Evolutionary conservation across 345 rosid genomes (phyloP), one percentile per base, ranked within the genome.

Genomic region (Sisymbrium altissimum): DNA sequence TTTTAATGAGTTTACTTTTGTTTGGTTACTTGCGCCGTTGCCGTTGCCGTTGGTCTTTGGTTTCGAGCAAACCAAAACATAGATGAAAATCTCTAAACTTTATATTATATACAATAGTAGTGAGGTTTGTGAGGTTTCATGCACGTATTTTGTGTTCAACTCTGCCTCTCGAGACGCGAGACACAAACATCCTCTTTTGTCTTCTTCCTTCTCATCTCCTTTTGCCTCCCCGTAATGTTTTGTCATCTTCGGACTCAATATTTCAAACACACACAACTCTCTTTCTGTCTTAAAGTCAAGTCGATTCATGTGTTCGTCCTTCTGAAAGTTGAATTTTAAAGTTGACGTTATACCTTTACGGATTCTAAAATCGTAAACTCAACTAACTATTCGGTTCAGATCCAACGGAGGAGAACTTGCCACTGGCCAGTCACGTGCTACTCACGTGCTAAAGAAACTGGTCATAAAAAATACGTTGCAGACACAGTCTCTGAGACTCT

Each of bases 21-120:
- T 19, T 12, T 36, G 45, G 59, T 39, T 53, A 41, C 70, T 32
- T 61, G 39, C 64, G 70, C 70, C 79, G 75, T 62, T 68, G 70
- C 70, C 79, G 75, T 62, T 68, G 74, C 68, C 74, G 79, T 75
- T 56, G 80, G 80, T 64, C 36, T 63, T 70, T 27, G 70, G 75
- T 76, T 68, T 76, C 30, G 65, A 53, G 79, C 75, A 69, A 54
- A 62, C 75, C 70, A 35, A 75, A 69, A 75, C 68, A 2, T 39
- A 44, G 48, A 41, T 15, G 50, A 56, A 53, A 57, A 50, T 58
- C 61, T 74, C 35, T 49, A n/a, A 39, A 38, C 11, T 19, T 23
- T 59, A 29, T 57, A 65, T 18, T 35, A 36, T 66, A 33, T 33
- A 74, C 29, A 44, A 25, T 33, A 53, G 56, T 56, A 65, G 35